These are phyloP conservation scores for Paramecium tetraurelia DNA, from an alignment of 73 alveolate species.

Conservation along the genomic window DNA sequence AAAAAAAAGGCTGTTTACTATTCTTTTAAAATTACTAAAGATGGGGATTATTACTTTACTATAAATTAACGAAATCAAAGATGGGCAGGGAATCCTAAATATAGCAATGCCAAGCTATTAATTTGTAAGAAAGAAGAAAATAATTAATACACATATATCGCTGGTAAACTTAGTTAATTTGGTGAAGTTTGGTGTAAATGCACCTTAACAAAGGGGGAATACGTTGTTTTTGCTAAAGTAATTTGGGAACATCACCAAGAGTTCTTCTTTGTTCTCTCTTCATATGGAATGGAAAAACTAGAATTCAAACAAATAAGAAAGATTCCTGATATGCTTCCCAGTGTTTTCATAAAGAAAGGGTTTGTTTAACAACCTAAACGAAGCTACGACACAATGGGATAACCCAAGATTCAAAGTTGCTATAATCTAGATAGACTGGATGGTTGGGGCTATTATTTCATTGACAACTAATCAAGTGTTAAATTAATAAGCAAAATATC, in stretches of 20 bases:
- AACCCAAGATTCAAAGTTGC: neutral
- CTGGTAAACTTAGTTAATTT: neutral
- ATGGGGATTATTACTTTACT: neutral
- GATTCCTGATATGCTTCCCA: neutral
- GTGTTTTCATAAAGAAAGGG: neutral
- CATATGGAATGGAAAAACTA: neutral
- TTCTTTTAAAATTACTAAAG: neutral
- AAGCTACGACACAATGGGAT: neutral
- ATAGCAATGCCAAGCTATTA: neutral
- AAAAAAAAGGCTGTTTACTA: neutral
- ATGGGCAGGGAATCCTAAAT: neutral
- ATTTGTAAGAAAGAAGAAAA: neutral
- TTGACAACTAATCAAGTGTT: neutral
- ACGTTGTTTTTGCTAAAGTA: neutral
- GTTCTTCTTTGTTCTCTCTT: neutral
- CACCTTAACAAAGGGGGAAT: neutral
- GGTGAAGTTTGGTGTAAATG: neutral
- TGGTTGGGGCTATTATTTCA: conserved; percentile 5
- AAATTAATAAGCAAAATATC: neutral
- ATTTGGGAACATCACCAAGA: neutral
- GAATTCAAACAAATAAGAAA: neutral
- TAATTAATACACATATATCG: neutral
- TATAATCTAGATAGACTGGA: neutral
- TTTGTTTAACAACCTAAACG: neutral
- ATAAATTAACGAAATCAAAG: neutral